Percentiles rank a stretch among this genome's conserved stretches.
phyloP scores from a whole-genome alignment of 441 rosid genomes.

The Syzygium malaccense region DNA sequence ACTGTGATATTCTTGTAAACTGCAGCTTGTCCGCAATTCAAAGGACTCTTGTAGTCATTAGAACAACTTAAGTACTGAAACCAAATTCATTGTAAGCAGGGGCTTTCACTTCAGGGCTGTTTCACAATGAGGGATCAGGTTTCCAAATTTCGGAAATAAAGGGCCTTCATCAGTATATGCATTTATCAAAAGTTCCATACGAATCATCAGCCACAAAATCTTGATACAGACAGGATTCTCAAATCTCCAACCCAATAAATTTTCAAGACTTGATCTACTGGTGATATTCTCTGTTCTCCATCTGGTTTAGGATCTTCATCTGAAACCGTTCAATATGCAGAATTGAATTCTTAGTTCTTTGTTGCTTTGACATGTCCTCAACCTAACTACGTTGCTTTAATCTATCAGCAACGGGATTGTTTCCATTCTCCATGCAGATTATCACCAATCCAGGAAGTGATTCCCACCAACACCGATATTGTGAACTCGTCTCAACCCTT shows the following conservation, averaged over 20 bases:
- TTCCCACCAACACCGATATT: neutral
- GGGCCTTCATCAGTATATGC: neutral
- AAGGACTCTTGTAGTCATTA: neutral
- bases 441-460: neutral
- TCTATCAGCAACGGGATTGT: neutral
- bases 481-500: neutral
- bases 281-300: neutral
- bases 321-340: neutral
- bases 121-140: neutral
- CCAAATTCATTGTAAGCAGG: neutral
- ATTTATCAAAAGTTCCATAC: neutral
- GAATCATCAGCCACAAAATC: neutral
- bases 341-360: neutral
- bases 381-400: neutral
- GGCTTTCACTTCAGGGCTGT: neutral
- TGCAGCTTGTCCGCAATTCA: neutral
- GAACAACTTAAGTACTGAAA: neutral
- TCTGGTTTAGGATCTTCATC: neutral
- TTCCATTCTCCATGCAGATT: neutral
- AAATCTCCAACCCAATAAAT: neutral
- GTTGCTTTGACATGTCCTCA: neutral
- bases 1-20: neutral
- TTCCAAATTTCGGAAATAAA: neutral
- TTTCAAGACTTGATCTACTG: neutral
- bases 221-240: neutral